Evolutionary conservation across 73 alveolate genomes (phyloP), one percentile per base, ranked within the genome.

Genomic region (Paramecium pentaurelia): DNA sequence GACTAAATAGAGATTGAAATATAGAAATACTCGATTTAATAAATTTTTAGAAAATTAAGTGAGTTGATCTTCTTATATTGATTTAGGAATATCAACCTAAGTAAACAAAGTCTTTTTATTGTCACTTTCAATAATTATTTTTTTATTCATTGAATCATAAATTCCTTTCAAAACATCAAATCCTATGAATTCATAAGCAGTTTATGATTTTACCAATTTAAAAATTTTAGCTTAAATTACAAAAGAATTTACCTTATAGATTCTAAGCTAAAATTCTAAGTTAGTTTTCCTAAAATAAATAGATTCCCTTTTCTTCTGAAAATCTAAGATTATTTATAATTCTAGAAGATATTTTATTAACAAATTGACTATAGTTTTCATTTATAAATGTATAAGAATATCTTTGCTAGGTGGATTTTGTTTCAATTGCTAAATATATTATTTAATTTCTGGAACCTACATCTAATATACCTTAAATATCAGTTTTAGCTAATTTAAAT

Each of bases 141-240:
- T 80, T 80, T 47, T 42, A 14, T 80, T 70, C 22, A 80, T 51
- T 9, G 75, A 45, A 80, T 80, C 91, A 45, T 80, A 80, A 27
- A 80, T 80, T 2, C 77, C 91, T 45, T 80, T 80, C 28, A 80
- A 80, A 6, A 80, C 3, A 1, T 77, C 91, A 18, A 45, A 80
- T 0, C 91, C 91, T 10, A 80, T 12, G 28, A 80, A 80, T 80
- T 80, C 91, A 49, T n/a, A 80, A 14, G 22, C 8, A 49, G 45
- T 45, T 5, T 45, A 10, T 38, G 91, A 77, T 42, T 25, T 28
- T 38, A 40, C 0, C 54, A 80, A 12, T 27, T 28, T 80, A 18
- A 80, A 49, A 8, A 80, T 80, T 80, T 80, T 80, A 40, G 91
- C 91, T 80, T 54, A 54, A 80, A 20, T 47, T 80, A 45, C 32